These are phyloP conservation scores for Aspergillus felis DNA, from an alignment of 2,329 filamentous ascomycete species.

Conservation along the genomic window DNA sequence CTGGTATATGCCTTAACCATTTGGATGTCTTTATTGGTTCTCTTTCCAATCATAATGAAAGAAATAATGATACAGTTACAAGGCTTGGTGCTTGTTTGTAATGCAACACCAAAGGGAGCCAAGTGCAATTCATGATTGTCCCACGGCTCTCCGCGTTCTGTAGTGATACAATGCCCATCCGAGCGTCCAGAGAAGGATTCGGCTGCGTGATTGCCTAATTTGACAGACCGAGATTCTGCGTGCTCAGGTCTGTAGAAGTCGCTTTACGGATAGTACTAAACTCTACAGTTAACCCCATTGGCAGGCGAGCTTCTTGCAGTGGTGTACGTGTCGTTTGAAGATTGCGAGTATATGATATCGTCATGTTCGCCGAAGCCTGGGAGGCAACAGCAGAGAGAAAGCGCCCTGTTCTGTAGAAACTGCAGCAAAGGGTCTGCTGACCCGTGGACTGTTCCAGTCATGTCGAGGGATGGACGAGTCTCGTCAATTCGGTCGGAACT, in stretches of 20 bases:
- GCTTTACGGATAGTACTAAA: background rate
- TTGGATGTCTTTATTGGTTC: background rate
- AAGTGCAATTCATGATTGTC: background rate
- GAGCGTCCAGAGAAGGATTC: too few relatives aligned
- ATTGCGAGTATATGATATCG: constrained; percentile 4
- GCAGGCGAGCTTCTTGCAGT: constrained; percentile 8
- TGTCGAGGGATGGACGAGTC: constrained; percentile 7
- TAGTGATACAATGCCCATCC: background rate
- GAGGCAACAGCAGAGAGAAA: constrained; percentile 7
- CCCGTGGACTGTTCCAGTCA: background rate
- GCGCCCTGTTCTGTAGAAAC: background rate
- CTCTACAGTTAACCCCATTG: background rate
- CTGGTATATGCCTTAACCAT: background rate
- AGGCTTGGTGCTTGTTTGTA: background rate
- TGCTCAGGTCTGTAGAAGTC: background rate
- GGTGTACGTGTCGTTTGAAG: constrained; percentile 13
- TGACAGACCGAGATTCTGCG: background rate
- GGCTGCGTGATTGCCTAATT: background rate
- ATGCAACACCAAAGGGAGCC: background rate
- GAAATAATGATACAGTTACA: background rate
- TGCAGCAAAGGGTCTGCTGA: constrained; percentile 2
- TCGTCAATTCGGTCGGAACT: background rate
- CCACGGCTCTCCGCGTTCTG: background rate
- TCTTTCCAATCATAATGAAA: background rate
- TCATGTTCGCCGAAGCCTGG: background rate